Evolutionary conservation across 2,329 filamentous ascomycete genomes (phyloP), one percentile per base, ranked within the genome.

Genomic region (Plectosphaerella cucumerina): DNA sequence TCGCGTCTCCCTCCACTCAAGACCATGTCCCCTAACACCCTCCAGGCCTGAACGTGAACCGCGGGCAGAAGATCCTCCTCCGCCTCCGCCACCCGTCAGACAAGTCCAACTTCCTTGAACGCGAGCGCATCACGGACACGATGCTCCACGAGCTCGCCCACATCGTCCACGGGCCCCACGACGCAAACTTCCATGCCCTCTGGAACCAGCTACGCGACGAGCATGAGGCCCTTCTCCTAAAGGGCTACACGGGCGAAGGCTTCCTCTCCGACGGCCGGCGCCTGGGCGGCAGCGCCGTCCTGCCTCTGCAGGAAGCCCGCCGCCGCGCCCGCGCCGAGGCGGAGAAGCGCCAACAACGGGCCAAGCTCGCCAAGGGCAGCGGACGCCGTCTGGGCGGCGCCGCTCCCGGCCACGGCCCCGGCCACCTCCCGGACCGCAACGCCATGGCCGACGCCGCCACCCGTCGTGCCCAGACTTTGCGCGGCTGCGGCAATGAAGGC

Each of bases 61-160:
- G 70, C 17, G 91, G 90, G 5, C 77, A 86, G 62, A 87, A 86
- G 64, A 96, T 97, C 57, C 87, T 89, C 56, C 75, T 97, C 20
- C 84, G 93, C 42, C 73, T 97, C 52, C 85, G 93, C 50, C 86
- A 94, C 67, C 75, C 88, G 6, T 76, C 81, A 59, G 89, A 96
- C 64, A 77, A 81, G 10, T 82, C 75, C 37, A 85, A 90, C 59
- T 97, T 97, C 62, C 68, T 96, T 18, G 85, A 88, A 1, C 71
- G 92, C 51, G 90, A 97, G 62, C 76, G 88, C 57, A 79, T 96
- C 8, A 77, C 90, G 42, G 91, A 97, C 67, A 97, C 93, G 0
- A 88, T 97, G 84, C 82, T 97, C 18, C 93, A 97, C 65, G 93
- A 97, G 74, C 81, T 97, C 3, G 86, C 84, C n/a, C 93, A 97